Evolutionary conservation across 75 land plant genomes (phyloP), one percentile per base, ranked within the genome.

Genomic region (Picea sitchensis): DNA sequence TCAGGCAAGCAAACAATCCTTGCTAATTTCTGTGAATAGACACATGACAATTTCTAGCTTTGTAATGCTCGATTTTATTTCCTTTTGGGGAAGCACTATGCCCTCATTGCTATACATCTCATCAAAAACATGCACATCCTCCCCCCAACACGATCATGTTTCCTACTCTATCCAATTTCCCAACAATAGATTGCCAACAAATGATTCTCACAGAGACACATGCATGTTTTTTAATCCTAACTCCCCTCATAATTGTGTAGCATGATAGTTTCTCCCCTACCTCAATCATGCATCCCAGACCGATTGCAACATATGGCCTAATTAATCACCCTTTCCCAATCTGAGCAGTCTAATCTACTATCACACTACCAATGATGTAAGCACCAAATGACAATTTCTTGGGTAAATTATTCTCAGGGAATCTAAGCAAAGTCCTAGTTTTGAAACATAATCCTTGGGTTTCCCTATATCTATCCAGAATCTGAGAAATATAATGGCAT

Each of bases 381-480:
- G 62, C 26, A 15, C 86, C 86, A 9, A 54, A 34, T 11, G 86
- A 61, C 3, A 86, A 82, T 64, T 59, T 80, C 73, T 80, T 82
- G 5, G 82, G 26, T 26, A 26, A 12, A 9, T 80, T 86, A 59
- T 79, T 59, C 87, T 84, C 15, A 83, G 51, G 12, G 82, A 83
- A 14, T 84, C 86, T 38, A 83, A 74, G 82, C 83, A 86, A 13
- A 86, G 60, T 7, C 78, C 59, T 6, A 86, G 79, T 2, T 86
- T 82, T 31, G 75, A 71, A 47, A 84, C 80, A 64, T 86, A 86
- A 82, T 86, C 87, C 34, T 80, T 80, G 31, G 87, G 87, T 57
- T 86, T 82, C 36, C 86, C 87, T 54, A 86, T 80, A 74, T 86
- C 87, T 86, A 86, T 86, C 86, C 86, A 86, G 72, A 86, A 86